phyloP scores from a whole-genome alignment of 2,329 filamentous ascomycete genomes.

The Rutstroemia sp. region DNA sequence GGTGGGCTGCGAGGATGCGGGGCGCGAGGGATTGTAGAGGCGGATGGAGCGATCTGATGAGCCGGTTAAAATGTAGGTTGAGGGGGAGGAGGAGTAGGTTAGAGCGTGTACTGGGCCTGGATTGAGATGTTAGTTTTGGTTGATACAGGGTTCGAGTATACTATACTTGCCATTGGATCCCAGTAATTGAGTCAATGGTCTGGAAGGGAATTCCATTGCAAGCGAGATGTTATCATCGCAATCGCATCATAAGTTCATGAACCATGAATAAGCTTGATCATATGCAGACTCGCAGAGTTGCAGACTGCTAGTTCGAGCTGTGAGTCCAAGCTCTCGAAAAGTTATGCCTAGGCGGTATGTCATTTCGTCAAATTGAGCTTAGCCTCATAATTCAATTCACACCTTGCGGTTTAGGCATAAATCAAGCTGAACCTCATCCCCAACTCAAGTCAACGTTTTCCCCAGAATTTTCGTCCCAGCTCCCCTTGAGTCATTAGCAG shows the following conservation, averaged over 20 bases:
- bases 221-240: background rate
- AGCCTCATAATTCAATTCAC: too few relatives aligned
- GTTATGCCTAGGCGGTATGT: too few relatives aligned
- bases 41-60: slow-evolving; percentile 78
- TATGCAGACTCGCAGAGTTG: too few relatives aligned
- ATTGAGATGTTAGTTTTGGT: slow-evolving; percentile 4
- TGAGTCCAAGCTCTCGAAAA: too few relatives aligned
- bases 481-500: background rate
- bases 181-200: slow-evolving; percentile 46
- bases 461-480: too few relatives aligned
- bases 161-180: slow-evolving; percentile 49
- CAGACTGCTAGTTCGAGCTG: too few relatives aligned
- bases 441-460: too few relatives aligned
- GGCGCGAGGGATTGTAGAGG: slow-evolving; percentile 70
- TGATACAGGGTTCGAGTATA: slow-evolving; percentile 5
- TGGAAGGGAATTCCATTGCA: slow-evolving; percentile 35
- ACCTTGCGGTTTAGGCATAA: too few relatives aligned
- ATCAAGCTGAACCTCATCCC: too few relatives aligned
- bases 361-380: too few relatives aligned
- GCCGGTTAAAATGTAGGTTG: slow-evolving; percentile 76
- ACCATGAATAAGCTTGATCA: too few relatives aligned
- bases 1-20: slow-evolving; percentile 32
- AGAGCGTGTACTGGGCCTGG: slow-evolving; percentile 65
- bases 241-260: background rate
- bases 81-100: slow-evolving; percentile 63